These are phyloP conservation scores for Globisporangium acanthophoron DNA, from an alignment of 352 stramenopile species.

Conservation along the genomic window DNA sequence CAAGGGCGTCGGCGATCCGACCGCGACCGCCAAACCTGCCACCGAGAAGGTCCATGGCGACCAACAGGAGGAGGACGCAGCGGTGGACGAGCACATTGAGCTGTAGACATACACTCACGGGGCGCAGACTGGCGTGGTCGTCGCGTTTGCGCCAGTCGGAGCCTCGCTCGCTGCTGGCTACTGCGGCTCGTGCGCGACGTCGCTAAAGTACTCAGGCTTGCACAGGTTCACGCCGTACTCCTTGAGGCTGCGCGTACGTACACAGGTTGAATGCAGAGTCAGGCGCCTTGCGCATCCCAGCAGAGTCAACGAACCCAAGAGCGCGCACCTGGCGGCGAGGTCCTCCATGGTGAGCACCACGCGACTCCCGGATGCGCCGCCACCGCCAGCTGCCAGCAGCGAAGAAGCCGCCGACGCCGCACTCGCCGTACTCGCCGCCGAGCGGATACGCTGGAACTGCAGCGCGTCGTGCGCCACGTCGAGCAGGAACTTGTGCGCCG, in stretches of 20 bases:
- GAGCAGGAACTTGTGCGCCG: conserved; percentile 75
- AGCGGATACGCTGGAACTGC: conserved; percentile 71
- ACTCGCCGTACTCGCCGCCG: conserved; percentile 15
- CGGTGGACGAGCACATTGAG: conserved; percentile 39
- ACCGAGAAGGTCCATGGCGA: not conserved
- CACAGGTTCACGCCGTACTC: conserved; percentile 78
- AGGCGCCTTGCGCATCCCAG: not conserved
- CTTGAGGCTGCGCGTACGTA: conserved; percentile 38
- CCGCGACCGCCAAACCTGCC: not conserved
- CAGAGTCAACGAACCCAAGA: not conserved
- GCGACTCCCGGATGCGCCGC: conserved; percentile 13
- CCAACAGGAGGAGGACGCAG: not conserved
- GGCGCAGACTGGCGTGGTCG: not conserved
- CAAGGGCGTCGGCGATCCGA: conserved; percentile 5
- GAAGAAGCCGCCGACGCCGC: conserved; percentile 7
- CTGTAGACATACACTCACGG: conserved; percentile 12
- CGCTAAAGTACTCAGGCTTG: conserved; percentile 79
- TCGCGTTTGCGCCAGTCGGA: not conserved
- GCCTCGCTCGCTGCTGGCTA: not conserved
- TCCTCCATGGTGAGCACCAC: conserved; percentile 74
- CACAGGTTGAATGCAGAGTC: not conserved
- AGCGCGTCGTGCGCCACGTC: conserved; percentile 76
- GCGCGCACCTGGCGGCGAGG: conserved; percentile 38
- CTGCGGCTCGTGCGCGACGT: conserved; percentile 32
- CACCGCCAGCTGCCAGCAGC: conserved; percentile 11